Percentiles rank a stretch among this genome's conserved stretches.
These are phyloP conservation scores for Gossypium davidsonii DNA, from an alignment of 441 rosid genomes.

Conservation along the genomic window DNA sequence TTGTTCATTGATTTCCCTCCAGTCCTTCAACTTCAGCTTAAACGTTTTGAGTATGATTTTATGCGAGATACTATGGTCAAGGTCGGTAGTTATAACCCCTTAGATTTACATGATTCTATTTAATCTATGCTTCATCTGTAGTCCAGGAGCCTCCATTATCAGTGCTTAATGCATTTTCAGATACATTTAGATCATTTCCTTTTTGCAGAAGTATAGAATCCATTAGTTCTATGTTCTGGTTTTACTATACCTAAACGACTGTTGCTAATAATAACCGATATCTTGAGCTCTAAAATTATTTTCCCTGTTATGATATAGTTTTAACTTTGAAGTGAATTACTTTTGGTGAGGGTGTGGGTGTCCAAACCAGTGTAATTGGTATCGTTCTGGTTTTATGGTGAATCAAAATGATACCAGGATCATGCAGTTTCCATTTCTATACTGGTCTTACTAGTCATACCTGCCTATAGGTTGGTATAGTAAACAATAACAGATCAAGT, in stretches of 20 bases:
- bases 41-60: conserved; percentile 49
- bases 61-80: conserved; percentile 46
- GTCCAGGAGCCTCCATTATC: background rate
- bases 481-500: background rate
- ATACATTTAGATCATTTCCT: background rate
- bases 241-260: background rate
- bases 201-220: background rate
- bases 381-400: background rate
- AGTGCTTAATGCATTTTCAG: background rate
- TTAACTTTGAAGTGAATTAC: background rate
- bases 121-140: background rate
- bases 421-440: background rate
- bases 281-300: background rate
- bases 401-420: background rate
- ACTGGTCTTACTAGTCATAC: background rate
- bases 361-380: background rate
- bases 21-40: conserved; percentile 27
- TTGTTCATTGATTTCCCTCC: conserved; percentile 34
- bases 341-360: background rate
- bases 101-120: background rate
- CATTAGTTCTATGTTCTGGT: background rate
- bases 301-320: background rate
- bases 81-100: conserved; percentile 27
- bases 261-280: background rate
- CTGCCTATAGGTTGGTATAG: background rate